Conservation (phyloP, 805 yeast genomes). For the Candida orba region DNA sequence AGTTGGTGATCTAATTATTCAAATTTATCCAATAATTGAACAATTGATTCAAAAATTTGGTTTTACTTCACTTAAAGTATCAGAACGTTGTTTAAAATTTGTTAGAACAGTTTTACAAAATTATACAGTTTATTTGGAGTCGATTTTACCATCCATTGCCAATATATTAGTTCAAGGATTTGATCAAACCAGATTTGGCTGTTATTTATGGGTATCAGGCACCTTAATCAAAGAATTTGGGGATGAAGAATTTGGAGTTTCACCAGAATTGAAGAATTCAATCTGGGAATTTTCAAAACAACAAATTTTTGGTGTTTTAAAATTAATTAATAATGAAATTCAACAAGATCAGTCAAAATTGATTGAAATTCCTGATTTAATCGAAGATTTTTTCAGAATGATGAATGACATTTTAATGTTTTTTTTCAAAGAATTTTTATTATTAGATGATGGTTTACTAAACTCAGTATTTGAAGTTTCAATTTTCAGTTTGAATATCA, state of each 20-base stretch:
- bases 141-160: conserved; percentile 59
- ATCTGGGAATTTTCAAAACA: conserved; percentile 70
- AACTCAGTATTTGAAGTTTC: conserved; percentile 52
- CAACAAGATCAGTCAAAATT: conserved; percentile 15
- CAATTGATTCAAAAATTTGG: conserved; percentile 49
- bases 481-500: conserved; percentile 44
- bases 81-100: conserved; percentile 70
- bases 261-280: conserved; percentile 40
- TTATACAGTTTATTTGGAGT: conserved; percentile 46
- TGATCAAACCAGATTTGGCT: conserved; percentile 61
- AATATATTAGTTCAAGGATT: conserved; percentile 65
- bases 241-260: conserved; percentile 11
- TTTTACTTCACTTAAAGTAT: conserved; percentile 43
- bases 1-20: conserved; percentile 44
- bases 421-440: conserved; percentile 49
- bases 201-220: conserved; percentile 89
- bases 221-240: conserved; percentile 68
- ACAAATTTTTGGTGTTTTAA: conserved; percentile 55
- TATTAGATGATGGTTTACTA: conserved; percentile 32
- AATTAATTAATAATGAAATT: conserved; percentile 26
- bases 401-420: conserved; percentile 70
- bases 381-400: conserved; percentile 85
- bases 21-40: conserved; percentile 54
- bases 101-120: conserved; percentile 59
- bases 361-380: conserved; percentile 41